phyloP scores from a whole-genome alignment of 2,329 filamentous ascomycete genomes.

The Fusarium haematococcum region DNA sequence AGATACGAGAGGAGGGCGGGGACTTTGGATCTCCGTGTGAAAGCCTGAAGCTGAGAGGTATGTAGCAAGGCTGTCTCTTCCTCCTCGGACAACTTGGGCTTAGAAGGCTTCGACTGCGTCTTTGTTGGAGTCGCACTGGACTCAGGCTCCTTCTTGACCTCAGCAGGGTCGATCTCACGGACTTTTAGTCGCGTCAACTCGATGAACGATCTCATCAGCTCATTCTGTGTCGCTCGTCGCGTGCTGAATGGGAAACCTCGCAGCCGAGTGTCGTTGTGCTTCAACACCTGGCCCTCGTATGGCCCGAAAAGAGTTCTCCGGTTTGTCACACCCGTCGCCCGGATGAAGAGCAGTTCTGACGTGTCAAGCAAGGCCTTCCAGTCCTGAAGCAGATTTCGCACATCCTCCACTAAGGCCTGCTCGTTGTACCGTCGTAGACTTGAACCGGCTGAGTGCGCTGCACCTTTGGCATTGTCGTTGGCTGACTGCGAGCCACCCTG shows the following conservation, averaged over 20 bases:
- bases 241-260: slow-evolving; percentile 95
- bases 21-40: slow-evolving; percentile 90
- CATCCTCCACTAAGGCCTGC: slow-evolving; percentile 87
- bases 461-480: slow-evolving; percentile 93
- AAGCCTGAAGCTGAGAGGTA: slow-evolving; percentile 87
- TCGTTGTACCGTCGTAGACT: slow-evolving; percentile 94
- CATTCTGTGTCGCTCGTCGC: slow-evolving; percentile 88
- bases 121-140: slow-evolving; percentile 47
- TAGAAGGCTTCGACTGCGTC: slow-evolving; percentile 62
- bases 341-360: slow-evolving; percentile 86
- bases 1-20: slow-evolving; percentile 89
- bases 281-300: slow-evolving; percentile 88
- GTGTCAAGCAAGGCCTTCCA: slow-evolving; percentile 91
- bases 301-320: slow-evolving; percentile 88
- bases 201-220: slow-evolving; percentile 93
- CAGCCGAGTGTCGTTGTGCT: slow-evolving; percentile 81
- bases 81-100: slow-evolving; percentile 80
- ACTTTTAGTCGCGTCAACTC: slow-evolving; percentile 94
- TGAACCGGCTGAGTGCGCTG: slow-evolving; percentile 93
- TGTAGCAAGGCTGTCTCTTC: slow-evolving; percentile 86
- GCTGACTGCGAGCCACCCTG: slow-evolving; percentile 96
- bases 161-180: slow-evolving; percentile 77
- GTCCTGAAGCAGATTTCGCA: slow-evolving; percentile 81
- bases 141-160: slow-evolving; percentile 58
- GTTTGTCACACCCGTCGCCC: slow-evolving; percentile 89